These are phyloP conservation scores for Arthrobotrys sinensis DNA, from an alignment of 2,329 filamentous ascomycete species.

Conservation along the genomic window DNA sequence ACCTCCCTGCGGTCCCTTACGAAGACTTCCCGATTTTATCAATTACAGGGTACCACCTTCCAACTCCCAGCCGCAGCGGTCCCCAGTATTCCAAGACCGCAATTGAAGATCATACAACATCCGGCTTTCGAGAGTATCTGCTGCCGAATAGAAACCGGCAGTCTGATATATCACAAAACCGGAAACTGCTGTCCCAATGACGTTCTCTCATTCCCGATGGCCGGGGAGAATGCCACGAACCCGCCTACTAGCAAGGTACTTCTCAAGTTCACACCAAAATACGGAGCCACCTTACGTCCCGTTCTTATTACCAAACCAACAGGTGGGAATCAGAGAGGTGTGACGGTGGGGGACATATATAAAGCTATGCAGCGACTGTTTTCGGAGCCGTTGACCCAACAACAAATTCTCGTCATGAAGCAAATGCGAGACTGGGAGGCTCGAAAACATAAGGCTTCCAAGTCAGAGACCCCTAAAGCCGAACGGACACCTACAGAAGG, in stretches of 20 bases:
- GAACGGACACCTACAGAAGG: neutral
- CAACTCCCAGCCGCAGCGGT: neutral
- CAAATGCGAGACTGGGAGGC: constrained; percentile 53
- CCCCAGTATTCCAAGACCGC: neutral
- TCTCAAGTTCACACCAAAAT: constrained; percentile 46
- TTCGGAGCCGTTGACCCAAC: constrained; percentile 45
- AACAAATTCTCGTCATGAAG: constrained; percentile 33
- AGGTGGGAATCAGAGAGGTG: constrained; percentile 4
- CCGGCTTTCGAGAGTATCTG: constrained; percentile 59
- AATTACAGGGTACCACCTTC: constrained; percentile 9
- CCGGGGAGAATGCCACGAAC: constrained; percentile 45
- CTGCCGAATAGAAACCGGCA: constrained; percentile 55
- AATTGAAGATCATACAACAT: constrained; percentile 30
- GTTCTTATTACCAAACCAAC: constrained; percentile 45
- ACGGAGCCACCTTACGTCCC: constrained; percentile 41
- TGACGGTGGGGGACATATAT: constrained; percentile 55
- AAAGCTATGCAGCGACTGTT: constrained; percentile 49
- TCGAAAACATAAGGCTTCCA: constrained; percentile 50
- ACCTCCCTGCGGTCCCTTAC: constrained; percentile 29
- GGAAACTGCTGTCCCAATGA: constrained; percentile 52
- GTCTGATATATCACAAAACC: constrained; percentile 60
- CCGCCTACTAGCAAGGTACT: constrained; percentile 43
- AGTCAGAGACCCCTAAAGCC: constrained; percentile 33
- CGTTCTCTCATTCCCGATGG: constrained; percentile 43
- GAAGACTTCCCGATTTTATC: constrained; percentile 13